Evolutionary conservation across 441 rosid species (phyloP).

Genomic region (Croton laevigatus): DNA sequence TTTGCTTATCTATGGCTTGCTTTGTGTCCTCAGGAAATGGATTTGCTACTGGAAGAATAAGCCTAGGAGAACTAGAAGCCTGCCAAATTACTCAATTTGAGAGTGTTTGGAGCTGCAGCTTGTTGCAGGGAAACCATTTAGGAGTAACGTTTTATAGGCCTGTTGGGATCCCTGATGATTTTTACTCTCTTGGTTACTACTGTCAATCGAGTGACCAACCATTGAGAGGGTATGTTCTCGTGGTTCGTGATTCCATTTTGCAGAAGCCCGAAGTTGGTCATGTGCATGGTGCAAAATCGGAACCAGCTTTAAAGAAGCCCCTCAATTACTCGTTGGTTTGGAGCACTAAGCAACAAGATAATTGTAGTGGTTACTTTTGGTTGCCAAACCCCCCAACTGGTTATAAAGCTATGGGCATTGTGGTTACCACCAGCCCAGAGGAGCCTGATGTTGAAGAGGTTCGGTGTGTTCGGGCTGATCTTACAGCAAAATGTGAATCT

Average conservation of each 20-base stretch:
- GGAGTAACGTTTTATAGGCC: constrained; percentile 62
- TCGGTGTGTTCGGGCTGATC: constrained; percentile 72
- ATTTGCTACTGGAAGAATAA: constrained; percentile 57
- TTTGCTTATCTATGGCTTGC: background rate
- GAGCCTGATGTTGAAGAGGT: constrained; percentile 68
- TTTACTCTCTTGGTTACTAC: constrained; percentile 61
- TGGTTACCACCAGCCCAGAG: constrained; percentile 50
- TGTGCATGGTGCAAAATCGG: constrained; percentile 17
- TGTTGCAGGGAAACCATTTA: constrained; percentile 32
- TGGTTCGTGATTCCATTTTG: constrained; percentile 41
- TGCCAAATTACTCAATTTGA: constrained; percentile 46
- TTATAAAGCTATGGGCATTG: constrained; percentile 59
- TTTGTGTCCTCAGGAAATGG: constrained; percentile 50
- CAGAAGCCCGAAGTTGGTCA: constrained; percentile 15
- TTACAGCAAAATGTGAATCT: constrained; percentile 58
- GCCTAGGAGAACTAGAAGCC: constrained; percentile 65
- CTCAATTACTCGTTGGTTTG: constrained; percentile 54
- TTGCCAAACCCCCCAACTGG: constrained; percentile 73
- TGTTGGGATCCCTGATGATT: constrained; percentile 56
- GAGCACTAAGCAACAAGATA: constrained; percentile 33
- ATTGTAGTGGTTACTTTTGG: constrained; percentile 69
- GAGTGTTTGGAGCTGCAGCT: constrained; percentile 51
- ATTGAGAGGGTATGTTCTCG: constrained; percentile 68
- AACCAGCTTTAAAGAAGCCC: constrained; percentile 49
- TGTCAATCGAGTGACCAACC: constrained; percentile 65